Evolutionary conservation across 257 asterid genomes (phyloP).

Genomic region (Rhazya stricta): DNA sequence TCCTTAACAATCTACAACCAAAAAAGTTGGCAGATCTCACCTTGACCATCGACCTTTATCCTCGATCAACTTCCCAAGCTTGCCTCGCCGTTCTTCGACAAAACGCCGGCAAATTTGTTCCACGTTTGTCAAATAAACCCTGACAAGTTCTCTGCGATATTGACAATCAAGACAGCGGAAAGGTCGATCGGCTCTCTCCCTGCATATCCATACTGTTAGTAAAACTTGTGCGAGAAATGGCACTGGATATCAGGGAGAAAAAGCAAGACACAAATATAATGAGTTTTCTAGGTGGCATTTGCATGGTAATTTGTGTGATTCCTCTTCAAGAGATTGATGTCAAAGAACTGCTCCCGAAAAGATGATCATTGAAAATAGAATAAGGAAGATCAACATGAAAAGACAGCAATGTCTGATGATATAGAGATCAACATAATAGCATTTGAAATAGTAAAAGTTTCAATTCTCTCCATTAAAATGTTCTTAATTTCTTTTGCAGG

Average conservation of each 20-base stretch:
- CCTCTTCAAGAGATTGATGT: background rate
- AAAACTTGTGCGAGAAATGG: background rate
- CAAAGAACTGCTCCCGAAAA: background rate
- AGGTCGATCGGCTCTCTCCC: conserved; percentile 91
- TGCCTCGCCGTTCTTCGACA: conserved; percentile 71
- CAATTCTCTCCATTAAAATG: background rate
- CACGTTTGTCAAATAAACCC: conserved; percentile 86
- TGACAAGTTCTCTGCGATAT: conserved; percentile 88
- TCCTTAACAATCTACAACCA: background rate
- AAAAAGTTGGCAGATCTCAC: conserved; percentile 33
- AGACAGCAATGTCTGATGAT: too few species aligned
- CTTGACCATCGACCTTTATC: conserved; percentile 92
- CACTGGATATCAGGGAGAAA: background rate
- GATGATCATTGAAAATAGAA: background rate
- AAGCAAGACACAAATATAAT: background rate
- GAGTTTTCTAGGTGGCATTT: background rate
- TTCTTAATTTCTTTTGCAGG: background rate
- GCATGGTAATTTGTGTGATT: background rate
- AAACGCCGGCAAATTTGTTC: conserved; percentile 89
- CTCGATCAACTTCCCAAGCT: conserved; percentile 73
- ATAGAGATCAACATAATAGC: background rate
- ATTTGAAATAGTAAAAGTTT: background rate
- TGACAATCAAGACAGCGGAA: conserved; percentile 88
- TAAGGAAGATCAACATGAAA: background rate
- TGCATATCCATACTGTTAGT: conserved; percentile 26